phyloP scores from a whole-genome alignment of 192 early-diverging fungal species.

The Coemansia interrupta region DNA sequence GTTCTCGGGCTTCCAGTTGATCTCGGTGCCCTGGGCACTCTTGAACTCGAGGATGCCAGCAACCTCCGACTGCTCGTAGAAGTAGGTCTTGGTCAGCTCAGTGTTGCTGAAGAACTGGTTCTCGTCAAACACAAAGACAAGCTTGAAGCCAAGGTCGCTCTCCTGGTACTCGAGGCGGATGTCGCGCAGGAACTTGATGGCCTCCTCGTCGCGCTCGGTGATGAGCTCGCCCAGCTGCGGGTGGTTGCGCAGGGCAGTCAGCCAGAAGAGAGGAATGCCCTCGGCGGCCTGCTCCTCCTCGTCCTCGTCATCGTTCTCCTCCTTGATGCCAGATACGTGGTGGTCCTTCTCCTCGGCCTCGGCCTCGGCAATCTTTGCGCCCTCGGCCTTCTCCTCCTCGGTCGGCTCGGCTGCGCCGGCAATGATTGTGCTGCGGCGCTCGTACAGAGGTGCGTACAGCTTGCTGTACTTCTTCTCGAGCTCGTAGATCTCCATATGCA shows the following conservation, averaged over 20 bases:
- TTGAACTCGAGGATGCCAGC: constrained; percentile 87
- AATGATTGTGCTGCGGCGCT: constrained; percentile 79
- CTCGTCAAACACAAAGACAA: constrained; percentile 86
- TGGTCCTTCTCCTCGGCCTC: constrained; percentile 59
- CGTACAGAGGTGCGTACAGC: constrained; percentile 84
- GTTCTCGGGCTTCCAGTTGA: constrained; percentile 97
- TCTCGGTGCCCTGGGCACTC: constrained; percentile 84
- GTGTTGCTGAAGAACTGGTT: constrained; percentile 90
- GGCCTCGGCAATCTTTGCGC: constrained; percentile 60
- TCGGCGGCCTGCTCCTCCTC: constrained; percentile 34
- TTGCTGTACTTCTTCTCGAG: constrained; percentile 95
- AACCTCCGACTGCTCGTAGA: constrained; percentile 76
- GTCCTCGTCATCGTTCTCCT: constrained; percentile 54
- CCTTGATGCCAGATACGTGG: constrained; percentile 47
- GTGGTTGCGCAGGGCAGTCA: constrained; percentile 87
- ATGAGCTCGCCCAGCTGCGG: constrained; percentile 76
- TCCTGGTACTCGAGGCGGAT: constrained; percentile 80
- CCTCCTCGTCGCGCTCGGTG: constrained; percentile 87
- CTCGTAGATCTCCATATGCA: constrained; percentile 89
- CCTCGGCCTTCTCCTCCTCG: constrained; percentile 71
- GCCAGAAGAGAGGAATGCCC: constrained; percentile 97
- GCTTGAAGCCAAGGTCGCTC: constrained; percentile 87
- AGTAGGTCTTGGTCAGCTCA: constrained; percentile 90
- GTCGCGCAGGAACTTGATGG: constrained; percentile 84
- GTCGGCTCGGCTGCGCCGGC: constrained; percentile 85